Percentiles rank a stretch among this genome's conserved stretches.
These are phyloP conservation scores for Prunus mongolica DNA, from an alignment of 306 rosid genomes.

Conservation along the genomic window DNA sequence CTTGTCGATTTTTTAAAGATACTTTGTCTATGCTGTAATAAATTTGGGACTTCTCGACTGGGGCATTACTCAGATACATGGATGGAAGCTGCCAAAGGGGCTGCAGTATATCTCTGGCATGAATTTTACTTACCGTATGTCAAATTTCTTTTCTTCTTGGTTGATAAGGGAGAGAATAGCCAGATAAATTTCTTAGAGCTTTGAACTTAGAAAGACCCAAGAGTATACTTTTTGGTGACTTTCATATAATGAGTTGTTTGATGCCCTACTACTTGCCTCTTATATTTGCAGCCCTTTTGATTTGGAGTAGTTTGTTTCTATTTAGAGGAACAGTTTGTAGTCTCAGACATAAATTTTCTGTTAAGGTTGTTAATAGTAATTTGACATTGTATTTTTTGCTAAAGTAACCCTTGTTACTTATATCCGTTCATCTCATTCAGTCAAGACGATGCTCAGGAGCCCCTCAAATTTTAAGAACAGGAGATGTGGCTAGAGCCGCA, in stretches of 20 bases:
- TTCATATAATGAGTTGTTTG: not conserved
- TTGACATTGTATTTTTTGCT: not conserved
- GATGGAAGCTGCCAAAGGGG: not conserved
- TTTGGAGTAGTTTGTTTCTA: not conserved
- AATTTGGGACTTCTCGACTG: not conserved
- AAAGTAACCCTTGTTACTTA: not conserved
- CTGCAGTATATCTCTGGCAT: not conserved
- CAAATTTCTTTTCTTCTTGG: too few relatives aligned
- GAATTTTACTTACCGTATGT: not conserved
- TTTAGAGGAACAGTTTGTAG: not conserved
- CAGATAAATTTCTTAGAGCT: not conserved
- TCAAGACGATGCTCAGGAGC: slow-evolving; percentile 6
- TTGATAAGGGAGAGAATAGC: too few relatives aligned
- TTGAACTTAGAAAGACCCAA: not conserved
- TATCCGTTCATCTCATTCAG: slow-evolving; percentile 5
- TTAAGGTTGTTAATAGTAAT: not conserved
- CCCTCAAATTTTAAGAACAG: slow-evolving; percentile 5
- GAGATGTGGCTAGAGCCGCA: slow-evolving; percentile 18
- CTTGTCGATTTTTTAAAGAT: too few relatives aligned
- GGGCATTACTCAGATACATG: not conserved
- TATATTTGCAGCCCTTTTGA: not conserved
- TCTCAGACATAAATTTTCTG: not conserved
- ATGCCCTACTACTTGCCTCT: not conserved
- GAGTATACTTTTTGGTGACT: not conserved
- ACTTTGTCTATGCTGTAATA: not conserved